Evolutionary conservation across 768 basidiomycete species (phyloP).

Genomic region (Ephemerocybe angulata): DNA sequence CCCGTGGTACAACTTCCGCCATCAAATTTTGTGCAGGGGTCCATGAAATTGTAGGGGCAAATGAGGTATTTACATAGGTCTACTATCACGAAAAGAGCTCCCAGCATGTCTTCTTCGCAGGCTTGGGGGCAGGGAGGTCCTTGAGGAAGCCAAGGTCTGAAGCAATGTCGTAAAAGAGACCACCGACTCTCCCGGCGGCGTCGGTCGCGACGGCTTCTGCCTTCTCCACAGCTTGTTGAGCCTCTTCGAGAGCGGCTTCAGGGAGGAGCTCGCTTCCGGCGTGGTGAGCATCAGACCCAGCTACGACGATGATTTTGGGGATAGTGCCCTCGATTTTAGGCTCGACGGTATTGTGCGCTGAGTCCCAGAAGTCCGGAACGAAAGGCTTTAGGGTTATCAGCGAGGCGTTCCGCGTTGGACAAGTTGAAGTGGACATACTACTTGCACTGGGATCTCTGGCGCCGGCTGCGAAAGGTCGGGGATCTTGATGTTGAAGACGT

Average conservation of each 20-base stretch:
- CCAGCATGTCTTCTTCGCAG: conserved; percentile 28
- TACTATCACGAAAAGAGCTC: too few species aligned
- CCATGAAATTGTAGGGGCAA: too few species aligned
- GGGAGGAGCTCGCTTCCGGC: conserved; percentile 31
- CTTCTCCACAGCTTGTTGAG: not conserved
- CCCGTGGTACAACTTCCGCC: too few species aligned
- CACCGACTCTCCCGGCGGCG: conserved; percentile 21
- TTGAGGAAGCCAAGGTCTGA: conserved; percentile 38
- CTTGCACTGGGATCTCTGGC: conserved; percentile 45
- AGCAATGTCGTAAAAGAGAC: conserved; percentile 42
- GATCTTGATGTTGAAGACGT: conserved; percentile 44
- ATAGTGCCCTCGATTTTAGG: conserved; percentile 12
- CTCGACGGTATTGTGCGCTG: conserved; percentile 20
- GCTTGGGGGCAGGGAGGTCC: conserved; percentile 24
- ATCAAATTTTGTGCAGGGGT: too few species aligned
- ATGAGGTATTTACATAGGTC: too few species aligned
- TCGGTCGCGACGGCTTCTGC: conserved; percentile 3
- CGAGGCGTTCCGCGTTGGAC: conserved; percentile 6
- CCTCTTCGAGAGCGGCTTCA: conserved; percentile 1
- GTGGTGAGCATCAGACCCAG: conserved; percentile 34
- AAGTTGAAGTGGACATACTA: conserved; percentile 45
- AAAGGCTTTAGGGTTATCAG: conserved; percentile 38
- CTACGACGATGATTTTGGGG: conserved; percentile 45
- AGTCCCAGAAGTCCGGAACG: conserved; percentile 45
- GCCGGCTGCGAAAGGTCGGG: conserved; percentile 51